phyloP scores from a whole-genome alignment of 2,329 filamentous ascomycete genomes.

The Exserohilum turcica region DNA sequence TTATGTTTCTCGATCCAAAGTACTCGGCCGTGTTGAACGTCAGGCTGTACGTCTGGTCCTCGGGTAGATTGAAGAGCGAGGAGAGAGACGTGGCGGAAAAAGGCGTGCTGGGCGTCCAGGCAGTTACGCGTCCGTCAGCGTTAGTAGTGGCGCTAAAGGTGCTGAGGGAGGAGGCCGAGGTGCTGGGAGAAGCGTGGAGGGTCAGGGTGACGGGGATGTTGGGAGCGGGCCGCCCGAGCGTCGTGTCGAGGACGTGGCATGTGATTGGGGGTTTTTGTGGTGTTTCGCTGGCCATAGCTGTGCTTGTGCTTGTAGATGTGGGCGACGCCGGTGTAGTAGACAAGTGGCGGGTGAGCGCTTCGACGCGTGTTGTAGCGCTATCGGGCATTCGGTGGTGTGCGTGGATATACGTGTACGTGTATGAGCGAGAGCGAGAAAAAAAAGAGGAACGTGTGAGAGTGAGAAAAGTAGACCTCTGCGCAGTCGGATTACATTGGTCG shows the following conservation, averaged over 20 bases:
- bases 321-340: background rate
- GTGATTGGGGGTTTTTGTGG: slow-evolving; percentile 66
- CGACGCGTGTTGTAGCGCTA: slow-evolving; percentile 24
- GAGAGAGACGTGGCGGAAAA: slow-evolving; percentile 47
- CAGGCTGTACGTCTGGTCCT: slow-evolving; percentile 67
- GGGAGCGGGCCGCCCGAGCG: slow-evolving; percentile 70
- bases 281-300: slow-evolving; percentile 24
- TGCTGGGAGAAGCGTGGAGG: slow-evolving; percentile 36
- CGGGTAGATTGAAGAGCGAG: slow-evolving; percentile 38
- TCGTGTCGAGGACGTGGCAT: slow-evolving; percentile 85
- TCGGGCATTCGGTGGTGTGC: background rate
- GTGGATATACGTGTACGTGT: background rate
- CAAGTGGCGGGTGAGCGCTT: slow-evolving; percentile 29
- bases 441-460: too few relatives aligned
- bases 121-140: slow-evolving; percentile 73
- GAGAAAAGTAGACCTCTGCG: too few relatives aligned
- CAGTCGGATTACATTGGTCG: too few relatives aligned
- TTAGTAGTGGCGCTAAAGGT: slow-evolving; percentile 70
- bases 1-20: slow-evolving; percentile 63
- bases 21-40: slow-evolving; percentile 75
- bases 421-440: too few relatives aligned
- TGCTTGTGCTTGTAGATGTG: background rate
- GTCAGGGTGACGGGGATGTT: slow-evolving; percentile 70
- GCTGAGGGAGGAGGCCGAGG: slow-evolving; percentile 50
- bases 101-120: slow-evolving; percentile 65